Evolutionary conservation across 2,329 filamentous ascomycete genomes (phyloP), one percentile per base, ranked within the genome.

Genomic region (Didymosphaeria variabile): DNA sequence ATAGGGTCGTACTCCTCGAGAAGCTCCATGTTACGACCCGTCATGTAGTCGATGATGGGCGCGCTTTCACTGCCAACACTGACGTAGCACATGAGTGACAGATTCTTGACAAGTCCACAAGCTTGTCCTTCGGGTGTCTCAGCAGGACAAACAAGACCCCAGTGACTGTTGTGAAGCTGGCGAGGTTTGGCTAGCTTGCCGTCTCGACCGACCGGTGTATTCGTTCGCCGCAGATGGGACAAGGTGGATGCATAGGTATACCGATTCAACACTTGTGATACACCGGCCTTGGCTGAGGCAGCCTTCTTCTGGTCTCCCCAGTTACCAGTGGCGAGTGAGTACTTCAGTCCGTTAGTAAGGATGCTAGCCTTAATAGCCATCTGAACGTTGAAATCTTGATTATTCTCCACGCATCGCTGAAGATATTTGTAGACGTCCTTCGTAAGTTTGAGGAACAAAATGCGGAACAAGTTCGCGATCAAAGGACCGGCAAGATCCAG

Each of bases 241-340:
- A 99, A 82, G 0, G 94, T 98, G 44, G 96, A 99, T 17, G 95
- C 90, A 75, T 97, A 99, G 0, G 96, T 98, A 78, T 98, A 99
- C 77, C 95, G 89, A 83, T 97, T 99, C 73, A 99, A 82, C 81
- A 99, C 96, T 81, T 99, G 95, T 51, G 94, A 98, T 50, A 99
- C 95, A 85, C 95, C 96, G 50, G 95, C 95, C 66, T 96, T 98
- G 1, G 94, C 92, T 70, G 91, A 94, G 71, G 92, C 91, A 21
- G 95, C 94, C 84, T 98, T 99, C 86, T 98, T 99, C 83, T 99
- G 95, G 68, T 99, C 95, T 74, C 95, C 96, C 96, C 95, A 99
- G 81, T 99, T 99, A 68, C 95, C 95, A 15, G 95, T 99, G 29
- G 95, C 94, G 64, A 99, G 85, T 55, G 95, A 97, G 80, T 99